phyloP scores from a whole-genome alignment of 371 early-diverging fungal genomes.

The Thermomucor indicae-seudaticae region DNA sequence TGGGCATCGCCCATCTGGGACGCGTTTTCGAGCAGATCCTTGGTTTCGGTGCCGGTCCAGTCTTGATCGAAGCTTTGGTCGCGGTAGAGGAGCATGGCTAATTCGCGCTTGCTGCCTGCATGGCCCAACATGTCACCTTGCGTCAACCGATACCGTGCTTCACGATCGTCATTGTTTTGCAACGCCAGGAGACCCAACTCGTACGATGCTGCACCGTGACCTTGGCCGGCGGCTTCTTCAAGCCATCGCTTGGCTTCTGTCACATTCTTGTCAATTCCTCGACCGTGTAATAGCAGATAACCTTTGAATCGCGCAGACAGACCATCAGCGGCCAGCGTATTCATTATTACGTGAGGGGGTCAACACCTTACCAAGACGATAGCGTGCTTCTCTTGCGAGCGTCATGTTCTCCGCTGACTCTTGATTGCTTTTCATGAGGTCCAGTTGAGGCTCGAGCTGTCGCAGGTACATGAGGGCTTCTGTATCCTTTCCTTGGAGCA shows the following conservation, averaged over 20 bases:
- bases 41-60: conserved; percentile 8
- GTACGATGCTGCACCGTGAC: conserved; percentile 12
- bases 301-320: conserved; percentile 9
- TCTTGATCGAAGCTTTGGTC: conserved; percentile 3
- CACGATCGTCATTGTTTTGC: conserved; percentile 4
- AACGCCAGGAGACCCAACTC: conserved; percentile 15
- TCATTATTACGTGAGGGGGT: not conserved
- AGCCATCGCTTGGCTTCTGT: conserved; percentile 13
- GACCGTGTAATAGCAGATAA: conserved; percentile 11
- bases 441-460: conserved; percentile 9
- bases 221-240: conserved; percentile 15
- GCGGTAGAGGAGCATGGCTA: conserved; percentile 10
- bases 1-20: conserved; percentile 12
- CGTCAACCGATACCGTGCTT: conserved; percentile 10
- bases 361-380: conserved; percentile 19
- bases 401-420: conserved; percentile 18
- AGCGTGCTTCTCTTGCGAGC: conserved; percentile 30
- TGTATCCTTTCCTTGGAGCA: conserved; percentile 8
- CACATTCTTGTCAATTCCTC: not conserved
- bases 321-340: too few relatives aligned
- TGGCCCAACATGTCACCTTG: conserved; percentile 12
- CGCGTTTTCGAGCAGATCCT: conserved; percentile 17
- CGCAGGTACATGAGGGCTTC: conserved; percentile 12
- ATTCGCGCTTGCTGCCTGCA: conserved; percentile 19
- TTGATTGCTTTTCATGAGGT: conserved; percentile 19